Evolutionary conservation across 2,329 filamentous ascomycete genomes (phyloP), one percentile per base, ranked within the genome.

Genomic region (Neobulgaria alba): DNA sequence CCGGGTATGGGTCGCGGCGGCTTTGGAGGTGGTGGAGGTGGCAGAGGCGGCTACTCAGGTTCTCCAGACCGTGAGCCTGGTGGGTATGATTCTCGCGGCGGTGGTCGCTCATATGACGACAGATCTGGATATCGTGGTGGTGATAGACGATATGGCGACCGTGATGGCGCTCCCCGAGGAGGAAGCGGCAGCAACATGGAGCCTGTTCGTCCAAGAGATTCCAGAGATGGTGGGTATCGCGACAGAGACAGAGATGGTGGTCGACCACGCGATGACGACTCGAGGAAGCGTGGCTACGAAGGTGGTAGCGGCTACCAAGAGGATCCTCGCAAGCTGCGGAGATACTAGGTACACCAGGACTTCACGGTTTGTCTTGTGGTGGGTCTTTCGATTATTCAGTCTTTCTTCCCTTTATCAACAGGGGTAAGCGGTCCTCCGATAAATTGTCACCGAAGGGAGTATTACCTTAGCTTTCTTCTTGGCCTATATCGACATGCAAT

Each of bases 161-260:
- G 54, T 63, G 72, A 54, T 41, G 48, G 53, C 31, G 44, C 47
- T 37, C 50, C 43, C 42, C 49, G 54, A 30, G 50, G 55, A 46
- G 58, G 57, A 37, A 59, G 57, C 45, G 85, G 85, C 51, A 85
- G 85, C 67, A 92, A 93, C 65, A 82, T 83, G 63, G 87, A 93
- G 61, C 86, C 85, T 47, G 77, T 92, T 60, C 80, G 83, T 57
- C 77, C 78, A 39, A 66, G 79, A 56, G 77, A 81, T 50, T n/a
- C n/a, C n/a, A 43, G 46, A 47, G 47, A 45, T 39, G 47, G 50
- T 55, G 67, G 65, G 29, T 63, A 64, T 43, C 56, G 63, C 36
- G 62, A 66, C 36, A 59, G 65, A 40, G 63, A 67, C 38, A 56
- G 31, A 54, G 61, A 72, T 38, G 72, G 74, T 62, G 62, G 72